Base-by-base conservation (phyloP, 495 filamentous ascomycete genomes). In the Tricharina praecox region DNA sequence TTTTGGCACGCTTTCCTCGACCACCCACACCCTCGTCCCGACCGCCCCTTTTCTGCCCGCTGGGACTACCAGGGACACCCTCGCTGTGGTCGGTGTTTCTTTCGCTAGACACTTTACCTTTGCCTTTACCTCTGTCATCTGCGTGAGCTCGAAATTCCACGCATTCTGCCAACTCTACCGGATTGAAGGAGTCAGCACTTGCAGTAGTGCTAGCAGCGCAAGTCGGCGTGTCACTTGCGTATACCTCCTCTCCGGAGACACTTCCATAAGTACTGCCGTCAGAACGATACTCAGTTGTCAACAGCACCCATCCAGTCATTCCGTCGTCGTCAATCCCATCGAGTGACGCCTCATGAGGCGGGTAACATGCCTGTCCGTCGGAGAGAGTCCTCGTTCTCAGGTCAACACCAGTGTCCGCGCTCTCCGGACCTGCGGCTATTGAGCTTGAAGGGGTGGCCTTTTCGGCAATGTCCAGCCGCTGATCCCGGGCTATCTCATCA, bases 201-300 rank as follows among this genome's bases (percentile, higher is more conserved):
- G 37, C 16, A 10, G 11, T 10, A 10, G 7, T 20, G 11, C 20
- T 21, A 9, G n/a, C 20, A 13, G n/a, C 37, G n/a, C 7, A 13
- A 9, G 37, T 40, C 15, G 10, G 3, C 10, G 10, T 15, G 21
- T 40, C 37, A 10, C 18, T 19, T 13, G 18, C 10, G 15, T 3
- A 13, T 20, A 9, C 20, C 2, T 40, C 37, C n/a, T 21, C 20
- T 10, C 18, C 20, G 7, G n/a, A 40, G 37, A 10, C 21, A 20
- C 37, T 40, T 10, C 37, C 37, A 40, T 40, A 40, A 19, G 37
- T 40, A 20, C 37, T 40, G 10, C 37, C 37, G 21, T 40, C 20
- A 15, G 37, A 40, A 40, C 10, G 37, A 20, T 40, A 40, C 10
- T 21, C 37, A 13, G 10, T 32, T 13, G 28, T 32, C 28, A 32